Percentiles rank a stretch among this genome's conserved stretches.
These are phyloP conservation scores for Ceratocystis cubensis DNA, from an alignment of 2,329 filamentous ascomycete genomes.

Conservation along the genomic window DNA sequence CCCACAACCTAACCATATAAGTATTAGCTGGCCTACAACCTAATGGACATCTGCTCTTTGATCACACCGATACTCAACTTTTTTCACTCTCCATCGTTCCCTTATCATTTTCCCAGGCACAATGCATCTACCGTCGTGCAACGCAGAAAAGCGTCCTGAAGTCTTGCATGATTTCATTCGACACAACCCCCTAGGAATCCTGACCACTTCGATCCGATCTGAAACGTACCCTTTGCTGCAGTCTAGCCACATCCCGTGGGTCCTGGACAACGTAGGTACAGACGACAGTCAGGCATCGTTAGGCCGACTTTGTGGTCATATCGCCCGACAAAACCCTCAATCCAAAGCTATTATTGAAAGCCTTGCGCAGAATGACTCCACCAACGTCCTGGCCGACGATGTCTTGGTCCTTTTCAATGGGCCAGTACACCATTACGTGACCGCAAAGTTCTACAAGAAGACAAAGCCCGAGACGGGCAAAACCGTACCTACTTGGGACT, in stretches of 20 bases:
- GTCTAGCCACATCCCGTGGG: constrained; percentile 47
- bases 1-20: too few species aligned
- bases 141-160: constrained; percentile 39
- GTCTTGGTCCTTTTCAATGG: constrained; percentile 51
- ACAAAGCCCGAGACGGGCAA: constrained; percentile 54
- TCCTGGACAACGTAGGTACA: constrained; percentile 39
- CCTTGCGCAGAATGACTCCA: constrained; percentile 23
- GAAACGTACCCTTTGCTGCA: constrained; percentile 39
- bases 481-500: constrained; percentile 61
- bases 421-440: constrained; percentile 49
- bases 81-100: too few species aligned
- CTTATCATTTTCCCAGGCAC: too few species aligned
- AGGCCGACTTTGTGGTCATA: constrained; percentile 44
- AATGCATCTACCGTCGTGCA: constrained; percentile 47
- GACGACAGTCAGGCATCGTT: constrained; percentile 30
- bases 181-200: constrained; percentile 47
- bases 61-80: too few species aligned
- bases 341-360: constrained; percentile 46
- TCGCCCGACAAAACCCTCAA: constrained; percentile 52
- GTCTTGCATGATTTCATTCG: constrained; percentile 44
- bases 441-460: constrained; percentile 53
- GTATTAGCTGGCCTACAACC: too few species aligned
- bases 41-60: too few species aligned
- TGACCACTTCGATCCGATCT: constrained; percentile 49
- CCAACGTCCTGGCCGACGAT: constrained; percentile 36